Evolutionary conservation across 805 yeast species (phyloP), one percentile per base, ranked within the genome.

Genomic region (Lipomyces mesembrius): DNA sequence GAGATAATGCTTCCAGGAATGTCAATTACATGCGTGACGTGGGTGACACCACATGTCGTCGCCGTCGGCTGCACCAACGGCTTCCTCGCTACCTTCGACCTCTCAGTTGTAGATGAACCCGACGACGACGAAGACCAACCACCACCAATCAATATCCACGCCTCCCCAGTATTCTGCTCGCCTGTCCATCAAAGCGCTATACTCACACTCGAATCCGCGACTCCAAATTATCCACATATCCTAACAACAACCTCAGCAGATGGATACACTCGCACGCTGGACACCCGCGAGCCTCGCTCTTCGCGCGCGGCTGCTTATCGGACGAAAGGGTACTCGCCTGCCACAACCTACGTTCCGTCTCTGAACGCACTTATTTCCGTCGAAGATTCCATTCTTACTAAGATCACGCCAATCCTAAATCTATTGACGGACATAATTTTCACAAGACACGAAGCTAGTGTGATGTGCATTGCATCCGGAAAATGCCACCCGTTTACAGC

Each of bases 11-110:
- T 68, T 14, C 70, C 71, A 4, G 66, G 60, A 9, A 64, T 64
- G 66, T 32, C 22, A 8, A 64, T 69, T 12, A 20, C 66, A 11
- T 59, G 64, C 49, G 55, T 66, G 53, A 34, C 61, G 5, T 71
- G 73, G 73, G 60, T 54, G 17, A 54, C 56, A 39, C 51, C 65
- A 9, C 46, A 39, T 43, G 17, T 59, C 43, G 27, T 71, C 43
- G 71, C 60, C 20, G 71, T 64, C 27, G 73, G 73, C 27, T 61
- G 65, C 20, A 60, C 65, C 11, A 66, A 52, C 52, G 73, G 73
- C 20, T 64, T 37, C 51, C 29, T 71, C 1, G 73, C 67, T 5
- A 53, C 59, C n/a, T 67, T 67, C 46, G 66, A 64, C 39, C 43
- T 64, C 25, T 12, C 55, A 9, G 43, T 43, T 11, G 34, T 14